These are phyloP conservation scores for Cercospora beticola DNA, from an alignment of 2,329 filamentous ascomycete genomes.

Conservation along the genomic window DNA sequence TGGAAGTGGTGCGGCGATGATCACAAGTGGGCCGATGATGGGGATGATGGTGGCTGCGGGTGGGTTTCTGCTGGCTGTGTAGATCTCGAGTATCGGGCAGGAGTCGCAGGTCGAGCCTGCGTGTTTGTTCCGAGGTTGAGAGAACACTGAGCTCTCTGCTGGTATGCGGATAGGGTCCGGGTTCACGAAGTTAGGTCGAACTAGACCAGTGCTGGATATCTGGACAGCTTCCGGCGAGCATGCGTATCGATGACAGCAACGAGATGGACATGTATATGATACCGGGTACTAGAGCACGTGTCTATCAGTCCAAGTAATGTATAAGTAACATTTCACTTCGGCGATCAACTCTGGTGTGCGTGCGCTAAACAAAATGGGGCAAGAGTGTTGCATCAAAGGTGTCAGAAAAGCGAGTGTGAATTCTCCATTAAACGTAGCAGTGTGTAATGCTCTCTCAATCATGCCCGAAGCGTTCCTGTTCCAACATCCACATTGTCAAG, in stretches of 20 bases:
- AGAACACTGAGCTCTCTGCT: background rate
- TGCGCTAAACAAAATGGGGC: background rate
- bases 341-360: background rate
- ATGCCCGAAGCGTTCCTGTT: background rate
- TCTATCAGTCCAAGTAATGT: background rate
- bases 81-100: background rate
- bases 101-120: background rate
- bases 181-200: background rate
- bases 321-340: background rate
- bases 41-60: background rate
- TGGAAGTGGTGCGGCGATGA: background rate
- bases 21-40: conserved; percentile 1
- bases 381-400: background rate
- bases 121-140: background rate
- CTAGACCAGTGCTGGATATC: background rate
- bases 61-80: background rate
- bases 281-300: background rate
- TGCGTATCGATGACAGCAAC: background rate
- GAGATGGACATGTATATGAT: background rate
- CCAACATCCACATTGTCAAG: background rate
- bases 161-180: background rate
- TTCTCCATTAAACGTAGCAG: conserved; percentile 9
- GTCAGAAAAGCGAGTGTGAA: conserved; percentile 11
- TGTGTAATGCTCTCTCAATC: conserved; percentile 2
- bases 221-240: background rate